Evolutionary conservation across 352 stramenopile genomes (phyloP), one percentile per base, ranked within the genome.

Genomic region (Pythium guiyangense): DNA sequence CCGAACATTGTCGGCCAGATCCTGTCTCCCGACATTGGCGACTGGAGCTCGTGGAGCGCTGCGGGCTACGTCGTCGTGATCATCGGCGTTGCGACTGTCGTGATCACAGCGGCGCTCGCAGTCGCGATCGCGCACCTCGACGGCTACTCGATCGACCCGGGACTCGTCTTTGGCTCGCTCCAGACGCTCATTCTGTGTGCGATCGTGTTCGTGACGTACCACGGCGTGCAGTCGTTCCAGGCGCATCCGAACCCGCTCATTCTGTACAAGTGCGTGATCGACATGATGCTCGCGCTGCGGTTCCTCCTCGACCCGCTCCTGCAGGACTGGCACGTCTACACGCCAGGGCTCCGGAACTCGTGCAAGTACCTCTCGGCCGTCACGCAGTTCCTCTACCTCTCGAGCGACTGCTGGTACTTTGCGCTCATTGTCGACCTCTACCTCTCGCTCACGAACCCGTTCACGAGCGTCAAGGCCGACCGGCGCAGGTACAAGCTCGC

Each of bases 341-440:
- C 15, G 3, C 34, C 45, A 3, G 51, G 57, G 0, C 49, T 79
- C 1, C 62, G 61, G 4, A 11, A 45, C 0, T 81, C 71, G 5
- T 94, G 84, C 55, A 56, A 56, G 9, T 81, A 79, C 22, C 66
- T 94, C 10, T 91, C 84, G 6, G 80, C 74, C 14, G 52, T 88
- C 5, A 94, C 84, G 5, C 77, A 94, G 59, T 90, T 91, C 55
- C 67, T 94, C 39, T 87, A 81, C 52, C 66, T 94, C 2, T 70
- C 84, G 11, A 90, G 79, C 50, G 84, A 94, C 54, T 84, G 67
- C 52, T 92, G 81, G 84, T 92, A 90, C 68, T 92, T 94, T 62
- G 75, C 80, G 29, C 69, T 88, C 47, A 90, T 88, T 57, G 57
- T 92, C 6, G 78, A 90, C 47, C 57, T 89, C 8, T 91, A 90